Percentiles rank a stretch among this genome's conserved stretches.
These are phyloP conservation scores for Hibiscus mutabilis DNA, from an alignment of 345 rosid genomes.

Conservation along the genomic window DNA sequence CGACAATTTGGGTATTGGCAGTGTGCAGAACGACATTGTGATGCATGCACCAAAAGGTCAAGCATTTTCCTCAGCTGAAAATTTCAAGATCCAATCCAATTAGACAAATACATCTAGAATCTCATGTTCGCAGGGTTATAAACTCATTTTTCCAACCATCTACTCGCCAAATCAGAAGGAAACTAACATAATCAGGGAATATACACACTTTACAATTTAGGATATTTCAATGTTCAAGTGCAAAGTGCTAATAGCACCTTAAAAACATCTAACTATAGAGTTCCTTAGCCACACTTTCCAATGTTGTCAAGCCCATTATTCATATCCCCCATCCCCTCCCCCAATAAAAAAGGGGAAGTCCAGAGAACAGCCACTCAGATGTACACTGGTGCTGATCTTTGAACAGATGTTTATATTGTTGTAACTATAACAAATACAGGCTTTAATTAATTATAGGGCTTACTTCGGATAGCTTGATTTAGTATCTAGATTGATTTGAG, in stretches of 20 bases:
- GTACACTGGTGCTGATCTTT: not conserved
- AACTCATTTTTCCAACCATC: slow-evolving; percentile 1
- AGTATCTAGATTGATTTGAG: not conserved
- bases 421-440: not conserved
- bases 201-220: not conserved
- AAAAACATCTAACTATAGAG: not conserved
- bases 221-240: not conserved
- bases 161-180: not conserved
- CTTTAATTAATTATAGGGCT: not conserved
- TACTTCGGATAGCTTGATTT: not conserved
- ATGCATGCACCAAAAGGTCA: slow-evolving; percentile 97
- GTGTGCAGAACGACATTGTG: slow-evolving; percentile 69
- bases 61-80: slow-evolving; percentile 99
- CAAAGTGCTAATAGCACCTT: not conserved
- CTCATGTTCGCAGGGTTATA: not conserved
- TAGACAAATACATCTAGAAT: not conserved
- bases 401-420: not conserved
- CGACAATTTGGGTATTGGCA: slow-evolving; percentile 72
- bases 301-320: not conserved
- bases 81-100: slow-evolving; percentile 11
- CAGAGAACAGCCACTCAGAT: not conserved
- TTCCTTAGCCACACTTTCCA: not conserved
- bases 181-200: not conserved
- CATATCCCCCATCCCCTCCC: not conserved
- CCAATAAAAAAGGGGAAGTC: no score